Percentiles rank a stretch among this genome's conserved stretches.
Conservation (phyloP, 192 early-diverging fungal species). For the Rhizophagus sp. region DNA sequence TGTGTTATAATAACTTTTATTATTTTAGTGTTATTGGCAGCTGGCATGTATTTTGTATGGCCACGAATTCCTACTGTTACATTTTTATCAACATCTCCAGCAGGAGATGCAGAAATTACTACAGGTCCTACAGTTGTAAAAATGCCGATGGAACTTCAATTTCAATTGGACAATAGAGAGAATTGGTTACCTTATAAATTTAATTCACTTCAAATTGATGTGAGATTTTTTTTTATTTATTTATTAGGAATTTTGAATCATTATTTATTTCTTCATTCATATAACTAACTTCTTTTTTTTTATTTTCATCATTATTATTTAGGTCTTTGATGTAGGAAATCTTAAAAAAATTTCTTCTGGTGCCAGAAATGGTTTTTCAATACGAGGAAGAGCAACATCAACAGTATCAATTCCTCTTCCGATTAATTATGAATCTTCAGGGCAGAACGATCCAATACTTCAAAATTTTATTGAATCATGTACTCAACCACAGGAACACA, state of each 20-base stretch:
- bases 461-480: slow-evolving; percentile 7
- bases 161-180: not conserved
- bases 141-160: not conserved
- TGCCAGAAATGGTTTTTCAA: not conserved
- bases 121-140: not conserved
- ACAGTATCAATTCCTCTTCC: not conserved
- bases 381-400: not conserved
- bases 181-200: slow-evolving; percentile 18
- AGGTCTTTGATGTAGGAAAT: not conserved
- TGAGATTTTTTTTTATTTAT: not conserved
- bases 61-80: not conserved
- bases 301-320: not conserved
- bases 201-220: not conserved
- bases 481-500: not conserved
- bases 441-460: not conserved
- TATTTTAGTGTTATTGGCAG: not conserved
- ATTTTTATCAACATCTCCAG: not conserved
- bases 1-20: slow-evolving; percentile 25
- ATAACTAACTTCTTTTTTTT: not conserved
- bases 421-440: not conserved
- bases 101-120: not conserved
- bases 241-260: not conserved
- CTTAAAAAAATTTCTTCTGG: not conserved
- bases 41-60: slow-evolving; percentile 16
- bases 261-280: not conserved